These are phyloP conservation scores for Myxozyma melibiosi DNA, from an alignment of 805 yeast species.

Conservation along the genomic window DNA sequence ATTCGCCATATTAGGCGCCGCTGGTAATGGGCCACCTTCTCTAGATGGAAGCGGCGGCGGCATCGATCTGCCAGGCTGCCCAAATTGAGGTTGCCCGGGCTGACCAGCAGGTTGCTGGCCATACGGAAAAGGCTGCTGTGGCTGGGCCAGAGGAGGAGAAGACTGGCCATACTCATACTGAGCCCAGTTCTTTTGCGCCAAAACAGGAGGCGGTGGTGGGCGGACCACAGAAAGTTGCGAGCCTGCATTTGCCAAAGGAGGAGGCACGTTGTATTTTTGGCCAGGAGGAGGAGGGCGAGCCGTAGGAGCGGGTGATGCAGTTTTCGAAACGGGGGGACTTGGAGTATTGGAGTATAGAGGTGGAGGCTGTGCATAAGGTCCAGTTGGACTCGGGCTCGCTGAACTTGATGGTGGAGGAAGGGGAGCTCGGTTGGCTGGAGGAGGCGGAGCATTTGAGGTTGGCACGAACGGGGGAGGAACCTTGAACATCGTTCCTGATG, in stretches of 20 bases:
- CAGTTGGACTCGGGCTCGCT: conserved; percentile 30
- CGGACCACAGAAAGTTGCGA: conserved; percentile 9
- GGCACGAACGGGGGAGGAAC: conserved; percentile 34
- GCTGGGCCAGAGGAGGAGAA: conserved; percentile 15
- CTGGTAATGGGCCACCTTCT: conserved; percentile 1
- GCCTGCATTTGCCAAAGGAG: conserved; percentile 31
- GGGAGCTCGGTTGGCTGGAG: background rate
- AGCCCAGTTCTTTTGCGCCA: conserved; percentile 2
- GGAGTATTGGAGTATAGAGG: conserved; percentile 21
- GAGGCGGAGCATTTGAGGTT: conserved; percentile 2
- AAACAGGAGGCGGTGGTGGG: conserved; percentile 20
- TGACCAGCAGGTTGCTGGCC: background rate
- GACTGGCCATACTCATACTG: conserved; percentile 7
- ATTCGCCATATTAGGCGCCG: conserved; percentile 22
- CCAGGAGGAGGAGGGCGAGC: conserved; percentile 25
- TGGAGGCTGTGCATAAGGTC: conserved; percentile 38
- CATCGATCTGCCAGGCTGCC: conserved; percentile 36
- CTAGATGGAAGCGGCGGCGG: conserved; percentile 25
- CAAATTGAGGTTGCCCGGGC: conserved; percentile 35
- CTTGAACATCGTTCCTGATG: conserved; percentile 36
- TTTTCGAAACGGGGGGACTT: conserved; percentile 16
- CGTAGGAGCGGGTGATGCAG: conserved; percentile 9
- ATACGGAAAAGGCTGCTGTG: conserved; percentile 20
- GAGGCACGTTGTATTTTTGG: conserved; percentile 33
- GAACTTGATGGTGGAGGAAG: conserved; percentile 22